These are phyloP conservation scores for Coemansia sp. DNA, from an alignment of 192 early-diverging fungal genomes.

Conservation along the genomic window DNA sequence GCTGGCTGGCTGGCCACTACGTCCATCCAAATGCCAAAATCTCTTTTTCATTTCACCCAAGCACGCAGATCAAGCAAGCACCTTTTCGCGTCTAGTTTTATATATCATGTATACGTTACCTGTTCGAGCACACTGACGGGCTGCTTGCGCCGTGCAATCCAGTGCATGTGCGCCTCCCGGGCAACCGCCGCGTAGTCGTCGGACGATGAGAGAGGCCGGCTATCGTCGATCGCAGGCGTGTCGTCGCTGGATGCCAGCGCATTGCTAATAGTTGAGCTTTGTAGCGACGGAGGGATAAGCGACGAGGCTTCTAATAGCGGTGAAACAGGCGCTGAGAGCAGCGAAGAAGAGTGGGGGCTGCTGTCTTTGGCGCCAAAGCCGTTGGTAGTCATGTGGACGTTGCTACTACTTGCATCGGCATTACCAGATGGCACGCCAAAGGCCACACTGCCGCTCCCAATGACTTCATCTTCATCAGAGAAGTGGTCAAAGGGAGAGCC, in stretches of 20 bases:
- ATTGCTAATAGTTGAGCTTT: not conserved
- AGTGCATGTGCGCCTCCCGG: slow-evolving; percentile 30
- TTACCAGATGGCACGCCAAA: not conserved
- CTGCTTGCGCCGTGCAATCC: slow-evolving; percentile 39
- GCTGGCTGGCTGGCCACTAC: not conserved
- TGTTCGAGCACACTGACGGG: slow-evolving; percentile 19
- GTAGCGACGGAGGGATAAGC: slow-evolving; percentile 4
- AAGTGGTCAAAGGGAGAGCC: not conserved
- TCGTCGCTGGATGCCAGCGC: not conserved
- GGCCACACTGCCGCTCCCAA: slow-evolving; percentile 4
- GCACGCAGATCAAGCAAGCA: not conserved
- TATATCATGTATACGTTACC: slow-evolving; percentile 18
- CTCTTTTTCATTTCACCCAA: not conserved
- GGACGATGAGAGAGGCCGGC: slow-evolving; percentile 9
- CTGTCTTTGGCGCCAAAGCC: not conserved
- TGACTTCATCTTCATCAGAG: slow-evolving; percentile 3
- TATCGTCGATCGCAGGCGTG: slow-evolving; percentile 13
- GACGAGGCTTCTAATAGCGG: not conserved
- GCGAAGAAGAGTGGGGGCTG: not conserved
- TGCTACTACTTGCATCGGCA: not conserved
- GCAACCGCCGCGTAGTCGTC: slow-evolving; percentile 24
- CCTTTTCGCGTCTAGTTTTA: not conserved
- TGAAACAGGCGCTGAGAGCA: not conserved
- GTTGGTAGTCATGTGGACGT: not conserved
- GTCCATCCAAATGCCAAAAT: no score